These are phyloP conservation scores for Lichtheimia ramosa DNA, from an alignment of 371 early-diverging fungal genomes.

Conservation along the genomic window DNA sequence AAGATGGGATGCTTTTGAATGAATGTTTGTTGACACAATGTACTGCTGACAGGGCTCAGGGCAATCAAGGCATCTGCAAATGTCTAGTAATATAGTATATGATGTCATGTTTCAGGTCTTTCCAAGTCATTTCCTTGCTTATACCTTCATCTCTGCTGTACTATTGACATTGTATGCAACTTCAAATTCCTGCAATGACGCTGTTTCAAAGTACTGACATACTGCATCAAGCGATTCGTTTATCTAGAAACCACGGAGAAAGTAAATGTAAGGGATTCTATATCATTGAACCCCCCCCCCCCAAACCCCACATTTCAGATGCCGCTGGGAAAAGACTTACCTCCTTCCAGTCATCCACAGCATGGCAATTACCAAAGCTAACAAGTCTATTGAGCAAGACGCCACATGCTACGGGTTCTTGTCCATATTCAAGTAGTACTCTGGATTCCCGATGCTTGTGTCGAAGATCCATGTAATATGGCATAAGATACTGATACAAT, in stretches of 20 bases:
- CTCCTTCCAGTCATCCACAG: slow-evolving; percentile 52
- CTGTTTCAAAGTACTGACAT: slow-evolving; percentile 79
- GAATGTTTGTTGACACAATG: not conserved
- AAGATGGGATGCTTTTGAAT: not conserved
- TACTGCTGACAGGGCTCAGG: not conserved
- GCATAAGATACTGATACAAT: slow-evolving; percentile 61
- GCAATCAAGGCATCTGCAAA: not conserved
- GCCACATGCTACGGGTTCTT: slow-evolving; percentile 66
- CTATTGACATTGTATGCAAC: slow-evolving; percentile 72
- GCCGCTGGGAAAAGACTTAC: slow-evolving; percentile 22
- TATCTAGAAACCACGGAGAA: not conserved
- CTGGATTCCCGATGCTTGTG: slow-evolving; percentile 62
- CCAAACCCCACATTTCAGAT: slow-evolving; percentile 2
- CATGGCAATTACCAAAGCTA: slow-evolving; percentile 55
- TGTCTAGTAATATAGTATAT: not conserved
- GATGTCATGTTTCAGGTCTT: too few species aligned
- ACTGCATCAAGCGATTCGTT: slow-evolving; percentile 60
- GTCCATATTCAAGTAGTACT: slow-evolving; percentile 69
- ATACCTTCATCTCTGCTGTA: slow-evolving; percentile 59
- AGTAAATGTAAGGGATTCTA: too few species aligned
- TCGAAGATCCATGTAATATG: slow-evolving; percentile 77
- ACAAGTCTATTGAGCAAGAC: slow-evolving; percentile 59
- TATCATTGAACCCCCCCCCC: not conserved
- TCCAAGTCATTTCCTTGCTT: too few species aligned
- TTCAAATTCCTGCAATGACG: slow-evolving; percentile 79